A percentile compares a stretch with the other conserved stretches of the same genome.
These are phyloP conservation scores for Aegilops speltoides DNA, from an alignment of 176 grass and related monocot species.

Conservation along the genomic window DNA sequence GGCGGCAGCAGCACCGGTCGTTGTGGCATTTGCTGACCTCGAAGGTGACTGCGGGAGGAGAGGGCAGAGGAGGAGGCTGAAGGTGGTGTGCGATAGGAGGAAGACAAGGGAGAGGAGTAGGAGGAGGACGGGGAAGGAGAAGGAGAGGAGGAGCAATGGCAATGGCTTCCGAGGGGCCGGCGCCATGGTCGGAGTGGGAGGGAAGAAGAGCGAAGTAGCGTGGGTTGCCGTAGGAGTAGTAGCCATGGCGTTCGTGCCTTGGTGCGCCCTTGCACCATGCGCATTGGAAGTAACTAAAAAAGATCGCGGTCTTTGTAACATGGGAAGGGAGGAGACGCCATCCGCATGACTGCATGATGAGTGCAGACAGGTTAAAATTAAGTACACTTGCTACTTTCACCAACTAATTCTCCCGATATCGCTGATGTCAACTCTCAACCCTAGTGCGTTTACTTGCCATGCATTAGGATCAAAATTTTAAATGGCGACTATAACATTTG, in stretches of 20 bases:
- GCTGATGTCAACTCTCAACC: not conserved
- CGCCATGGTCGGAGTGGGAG: not conserved
- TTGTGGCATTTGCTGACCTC: not conserved
- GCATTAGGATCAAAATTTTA: no score
- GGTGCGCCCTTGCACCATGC: not conserved
- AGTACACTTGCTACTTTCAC: constrained; percentile 12
- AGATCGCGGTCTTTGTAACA: not conserved
- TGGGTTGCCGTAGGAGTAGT: not conserved
- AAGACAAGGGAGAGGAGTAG: constrained; percentile 34
- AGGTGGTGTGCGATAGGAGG: constrained; percentile 50
- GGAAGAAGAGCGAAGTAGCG: not conserved
- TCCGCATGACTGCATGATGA: constrained; percentile 23
- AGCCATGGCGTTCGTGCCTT: constrained; percentile 5
- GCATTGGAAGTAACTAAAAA: not conserved
- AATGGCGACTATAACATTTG: no score
- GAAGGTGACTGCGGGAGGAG: constrained; percentile 22
- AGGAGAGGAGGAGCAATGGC: constrained; percentile 34
- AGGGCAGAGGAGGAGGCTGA: constrained; percentile 45
- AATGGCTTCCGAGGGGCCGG: constrained; percentile 30
- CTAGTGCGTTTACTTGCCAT: not conserved
- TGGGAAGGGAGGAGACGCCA: constrained; percentile 33
- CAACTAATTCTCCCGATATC: not conserved
- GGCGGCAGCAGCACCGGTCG: not conserved
- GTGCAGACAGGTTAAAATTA: constrained; percentile 34
- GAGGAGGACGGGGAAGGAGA: constrained; percentile 33